Evolutionary conservation across 2,329 filamentous ascomycete species (phyloP).

Genomic region (Hypomyces perniciosus): DNA sequence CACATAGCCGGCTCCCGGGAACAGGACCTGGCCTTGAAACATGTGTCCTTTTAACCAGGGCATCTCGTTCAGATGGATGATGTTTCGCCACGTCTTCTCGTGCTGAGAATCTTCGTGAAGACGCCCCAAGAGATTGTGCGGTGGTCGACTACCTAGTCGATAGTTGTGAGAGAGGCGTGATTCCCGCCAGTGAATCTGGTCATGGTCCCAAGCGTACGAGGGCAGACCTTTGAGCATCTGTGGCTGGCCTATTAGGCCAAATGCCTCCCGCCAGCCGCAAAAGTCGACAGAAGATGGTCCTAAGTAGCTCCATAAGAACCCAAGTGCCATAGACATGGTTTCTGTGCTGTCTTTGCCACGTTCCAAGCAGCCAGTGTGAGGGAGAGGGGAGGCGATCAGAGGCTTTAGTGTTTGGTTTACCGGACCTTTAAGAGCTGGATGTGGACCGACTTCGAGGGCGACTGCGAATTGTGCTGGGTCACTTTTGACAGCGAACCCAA

Average conservation of each 20-base stretch:
- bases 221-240: background rate
- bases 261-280: background rate
- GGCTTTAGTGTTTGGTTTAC: background rate
- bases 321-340: background rate
- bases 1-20: slow-evolving; percentile 34
- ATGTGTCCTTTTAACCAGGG: slow-evolving; percentile 36
- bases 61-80: slow-evolving; percentile 20
- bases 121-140: slow-evolving; percentile 34
- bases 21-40: slow-evolving; percentile 29
- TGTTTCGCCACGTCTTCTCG: slow-evolving; percentile 21
- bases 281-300: background rate
- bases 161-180: background rate
- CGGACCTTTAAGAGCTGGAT: slow-evolving; percentile 1
- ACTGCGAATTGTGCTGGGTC: background rate
- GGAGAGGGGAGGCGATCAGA: background rate
- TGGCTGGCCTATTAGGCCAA: background rate
- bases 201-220: slow-evolving; percentile 2
- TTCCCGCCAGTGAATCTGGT: background rate
- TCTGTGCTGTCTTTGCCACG: background rate
- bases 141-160: background rate
- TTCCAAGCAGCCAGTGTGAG: background rate
- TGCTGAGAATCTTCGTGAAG: slow-evolving; percentile 8
- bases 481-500: background rate
- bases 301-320: background rate
- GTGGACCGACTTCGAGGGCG: slow-evolving; percentile 1